Base-by-base conservation (phyloP, 805 yeast genomes). In the Cyberlindnera maritima region DNA sequence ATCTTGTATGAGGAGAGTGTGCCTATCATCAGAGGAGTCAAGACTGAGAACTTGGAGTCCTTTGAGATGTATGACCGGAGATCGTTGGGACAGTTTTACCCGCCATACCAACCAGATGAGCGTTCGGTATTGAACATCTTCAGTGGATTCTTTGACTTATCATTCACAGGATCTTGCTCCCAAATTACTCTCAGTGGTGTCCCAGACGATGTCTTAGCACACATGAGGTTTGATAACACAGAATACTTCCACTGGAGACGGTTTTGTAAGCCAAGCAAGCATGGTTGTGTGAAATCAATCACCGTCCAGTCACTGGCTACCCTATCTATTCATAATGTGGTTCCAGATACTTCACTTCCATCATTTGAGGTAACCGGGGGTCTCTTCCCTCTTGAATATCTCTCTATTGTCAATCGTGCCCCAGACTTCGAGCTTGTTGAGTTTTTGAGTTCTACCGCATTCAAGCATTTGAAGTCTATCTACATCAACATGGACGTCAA, bases 131-230 rank as follows among this genome's bases (percentile, higher is more conserved):
- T 39, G n/a, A 39, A 39, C 36, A 46, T 46, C 17, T 15, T 23
- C 5, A 29, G 39, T 13, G 42, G 45, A 14, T 37, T 37, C 23
- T 37, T 41, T 11, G 49, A 46, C 21, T 21, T 46, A 8, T 18
- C 29, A 2, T 46, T 46, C 28, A 46, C 49, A 2, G 2, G 26
- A 3, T 31, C 36, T 3, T 46, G 49, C 15, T 8, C 19, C 2
- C 37, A 41, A 21, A 33, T 46, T 8, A 42, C 41, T 15, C 17
- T 46, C 10, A 32, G 42, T 41, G 49, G 49, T 10, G 45, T 41
- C 11, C 49, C 49, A 7, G 45, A 41, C 33, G 39, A 41, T 14
- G 18, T 46, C n/a, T 13, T 46, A 13, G 6, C 36, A 9, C 21
- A 19, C 5, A 11, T 46, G 19, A 25, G 25, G 17, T 38, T 41